A percentile compares a stretch with the other conserved stretches of the same genome.
Conservation (phyloP, 2,329 filamentous ascomycete species). For the Aspergillus clavatus region DNA sequence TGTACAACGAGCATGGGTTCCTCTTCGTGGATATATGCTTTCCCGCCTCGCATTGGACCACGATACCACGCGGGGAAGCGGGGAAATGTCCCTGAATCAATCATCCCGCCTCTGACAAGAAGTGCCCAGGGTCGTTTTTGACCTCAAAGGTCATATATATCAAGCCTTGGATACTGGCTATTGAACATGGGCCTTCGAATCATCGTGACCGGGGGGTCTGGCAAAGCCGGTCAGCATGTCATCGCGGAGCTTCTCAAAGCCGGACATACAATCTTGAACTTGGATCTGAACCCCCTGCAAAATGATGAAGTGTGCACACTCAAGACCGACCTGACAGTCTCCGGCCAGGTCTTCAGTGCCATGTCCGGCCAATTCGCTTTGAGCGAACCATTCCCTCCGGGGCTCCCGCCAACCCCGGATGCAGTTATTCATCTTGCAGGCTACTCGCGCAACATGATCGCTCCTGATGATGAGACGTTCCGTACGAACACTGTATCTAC, state of each 20-base stretch:
- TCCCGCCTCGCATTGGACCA: not conserved
- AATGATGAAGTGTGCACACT: slow-evolving; percentile 50
- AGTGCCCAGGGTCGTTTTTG: too few species aligned
- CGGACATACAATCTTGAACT: slow-evolving; percentile 52
- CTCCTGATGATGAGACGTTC: slow-evolving; percentile 58
- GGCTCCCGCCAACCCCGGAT: slow-evolving; percentile 47
- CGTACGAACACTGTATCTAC: slow-evolving; percentile 51
- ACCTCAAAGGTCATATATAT: too few species aligned
- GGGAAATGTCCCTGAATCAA: not conserved
- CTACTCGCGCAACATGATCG: slow-evolving; percentile 56
- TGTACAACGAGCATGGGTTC: too few species aligned
- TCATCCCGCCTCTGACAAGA: not conserved
- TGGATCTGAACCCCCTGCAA: slow-evolving; percentile 48
- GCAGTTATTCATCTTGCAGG: slow-evolving; percentile 60
- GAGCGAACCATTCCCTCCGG: slow-evolving; percentile 31
- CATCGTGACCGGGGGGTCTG: slow-evolving; percentile 53
- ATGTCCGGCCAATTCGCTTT: slow-evolving; percentile 55
- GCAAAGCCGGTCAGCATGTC: slow-evolving; percentile 53
- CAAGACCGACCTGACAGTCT: slow-evolving; percentile 52
- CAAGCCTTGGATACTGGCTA: not conserved
- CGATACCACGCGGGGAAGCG: not conserved
- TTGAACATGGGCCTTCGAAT: slow-evolving; percentile 38
- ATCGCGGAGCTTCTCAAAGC: slow-evolving; percentile 49
- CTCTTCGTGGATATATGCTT: not conserved
- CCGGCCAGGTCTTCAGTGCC: slow-evolving; percentile 54